Evolutionary conservation across 1,284 basidiomycete species (phyloP), one percentile per base, ranked within the genome.

Genomic region (Ustilago hordei): DNA sequence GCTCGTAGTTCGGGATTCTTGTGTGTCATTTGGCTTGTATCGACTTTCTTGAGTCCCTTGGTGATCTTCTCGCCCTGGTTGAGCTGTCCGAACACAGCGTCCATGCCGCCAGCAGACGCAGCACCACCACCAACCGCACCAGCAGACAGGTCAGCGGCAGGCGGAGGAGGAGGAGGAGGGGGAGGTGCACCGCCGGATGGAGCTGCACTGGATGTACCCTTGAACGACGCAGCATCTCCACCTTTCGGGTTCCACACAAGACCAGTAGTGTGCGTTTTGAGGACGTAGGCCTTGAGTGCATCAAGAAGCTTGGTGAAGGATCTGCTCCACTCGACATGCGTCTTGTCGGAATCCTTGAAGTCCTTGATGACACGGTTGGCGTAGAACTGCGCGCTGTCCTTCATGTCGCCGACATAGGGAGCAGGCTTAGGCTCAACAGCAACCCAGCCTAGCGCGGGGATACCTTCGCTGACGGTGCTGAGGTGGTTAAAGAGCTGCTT

Each of bases 21-120:
- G 89, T 99, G 97, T 8, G 95, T 98, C 95, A 96, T 96, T 87
- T 98, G 92, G 79, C 93, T 95, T 87, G 92, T 91, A 86, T 97
- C 94, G 19, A 99, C 97, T 87, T 97, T 98, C 80, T 93, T 91
- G 79, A 99, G 87, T 8, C 93, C 91, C 81, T 93, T 93, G 8
- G 96, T 98, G 63, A 99, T 92, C 15, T 92, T 91, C 69, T 91
- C 93, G 13, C 97, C 96, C 66, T 92, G 91, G 86, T 98, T 98
- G 60, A 99, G 88, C 72, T 95, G 91, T 1, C 93, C 93, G 71
- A 99, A 96, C n/a, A 99, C 93, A 6, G 94, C 93, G 13, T 91
- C 91, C 65, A 92, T 90, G 23, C 94, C 93, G 13, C 87, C 88
- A 6, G 74, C 78, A 7, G 74, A 65, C 15, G 90, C 76, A 4